Evolutionary conservation across 257 asterid genomes (phyloP).

Genomic region (Perilla frutescens): DNA sequence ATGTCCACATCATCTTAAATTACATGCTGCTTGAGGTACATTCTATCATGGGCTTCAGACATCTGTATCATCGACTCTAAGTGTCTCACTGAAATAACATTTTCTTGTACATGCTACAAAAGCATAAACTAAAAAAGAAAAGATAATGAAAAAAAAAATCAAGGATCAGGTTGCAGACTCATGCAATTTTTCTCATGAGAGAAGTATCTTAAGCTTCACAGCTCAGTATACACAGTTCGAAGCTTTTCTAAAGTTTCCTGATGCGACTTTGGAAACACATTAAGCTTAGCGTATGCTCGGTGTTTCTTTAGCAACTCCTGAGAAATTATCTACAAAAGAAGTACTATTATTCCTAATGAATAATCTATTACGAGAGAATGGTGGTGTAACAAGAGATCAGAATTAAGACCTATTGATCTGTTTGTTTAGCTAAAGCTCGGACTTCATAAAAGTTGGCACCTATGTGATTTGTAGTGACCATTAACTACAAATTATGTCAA

Average conservation of each 20-base stretch:
- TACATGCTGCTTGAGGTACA: slow-evolving; percentile 95
- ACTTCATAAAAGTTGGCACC: slow-evolving; percentile 70
- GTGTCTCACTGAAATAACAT: slow-evolving; percentile 97
- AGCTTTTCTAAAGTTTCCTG: slow-evolving; percentile 92
- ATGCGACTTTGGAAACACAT: slow-evolving; percentile 85
- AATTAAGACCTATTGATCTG: slow-evolving; percentile 74
- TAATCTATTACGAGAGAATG: not conserved
- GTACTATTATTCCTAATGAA: slow-evolving; percentile 11
- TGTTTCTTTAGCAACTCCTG: slow-evolving; percentile 94
- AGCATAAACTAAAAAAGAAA: not conserved
- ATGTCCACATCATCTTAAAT: slow-evolving; percentile 98
- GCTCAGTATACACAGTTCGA: slow-evolving; percentile 90
- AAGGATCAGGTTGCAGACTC: too few species aligned
- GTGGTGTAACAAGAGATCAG: slow-evolving; percentile 12
- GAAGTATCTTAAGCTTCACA: slow-evolving; percentile 51
- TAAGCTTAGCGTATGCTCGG: slow-evolving; percentile 85
- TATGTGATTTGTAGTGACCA: slow-evolving; percentile 89
- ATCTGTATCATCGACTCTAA: slow-evolving; percentile 96
- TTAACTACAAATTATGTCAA: slow-evolving; percentile 93
- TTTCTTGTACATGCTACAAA: slow-evolving; percentile 86
- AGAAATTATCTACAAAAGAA: slow-evolving; percentile 68
- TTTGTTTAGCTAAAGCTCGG: slow-evolving; percentile 42
- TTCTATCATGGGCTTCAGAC: slow-evolving; percentile 98
- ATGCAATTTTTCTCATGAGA: not conserved
- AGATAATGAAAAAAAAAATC: not conserved